phyloP scores from a whole-genome alignment of 345 rosid species.

The Jatropha curcas region DNA sequence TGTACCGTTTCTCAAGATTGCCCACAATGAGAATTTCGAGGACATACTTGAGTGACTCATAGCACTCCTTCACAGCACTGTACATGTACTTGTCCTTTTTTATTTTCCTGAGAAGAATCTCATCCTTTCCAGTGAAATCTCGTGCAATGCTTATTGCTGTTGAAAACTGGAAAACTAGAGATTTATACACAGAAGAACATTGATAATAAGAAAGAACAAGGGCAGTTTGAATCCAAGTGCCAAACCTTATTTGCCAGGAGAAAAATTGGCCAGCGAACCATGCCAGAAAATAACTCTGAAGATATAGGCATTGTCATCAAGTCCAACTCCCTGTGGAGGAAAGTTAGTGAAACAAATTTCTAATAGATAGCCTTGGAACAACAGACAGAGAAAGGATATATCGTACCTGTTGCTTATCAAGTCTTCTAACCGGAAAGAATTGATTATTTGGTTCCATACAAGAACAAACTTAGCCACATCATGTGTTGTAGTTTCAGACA shows the following conservation, averaged over 20 bases:
- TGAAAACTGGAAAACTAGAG: constrained; percentile 57
- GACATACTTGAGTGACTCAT: constrained; percentile 78
- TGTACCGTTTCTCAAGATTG: constrained; percentile 74
- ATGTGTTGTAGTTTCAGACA: constrained; percentile 42
- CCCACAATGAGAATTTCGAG: constrained; percentile 82
- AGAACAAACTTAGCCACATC: constrained; percentile 76
- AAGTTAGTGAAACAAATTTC: constrained; percentile 7
- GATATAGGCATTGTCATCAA: constrained; percentile 83
- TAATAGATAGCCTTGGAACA: constrained; percentile 10
- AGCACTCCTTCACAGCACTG: constrained; percentile 80
- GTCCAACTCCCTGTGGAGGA: constrained; percentile 71
- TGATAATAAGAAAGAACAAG: constrained; percentile 5
- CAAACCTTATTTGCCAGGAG: constrained; percentile 88
- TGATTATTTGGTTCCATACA: constrained; percentile 90
- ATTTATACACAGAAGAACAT: constrained; percentile 32
- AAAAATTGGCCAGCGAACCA: constrained; percentile 89
- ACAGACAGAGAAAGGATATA: constrained; percentile 7
- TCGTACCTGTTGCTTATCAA: constrained; percentile 82
- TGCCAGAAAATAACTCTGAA: constrained; percentile 58
- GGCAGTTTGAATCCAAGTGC: constrained; percentile 1
- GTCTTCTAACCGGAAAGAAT: constrained; percentile 76
- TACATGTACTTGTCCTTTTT: constrained; percentile 86
- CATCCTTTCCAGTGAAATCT: constrained; percentile 73
- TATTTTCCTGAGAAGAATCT: constrained; percentile 62
- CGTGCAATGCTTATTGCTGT: constrained; percentile 80